These are phyloP conservation scores for Neonectria faginata DNA, from an alignment of 2,329 filamentous ascomycete genomes.

Conservation along the genomic window DNA sequence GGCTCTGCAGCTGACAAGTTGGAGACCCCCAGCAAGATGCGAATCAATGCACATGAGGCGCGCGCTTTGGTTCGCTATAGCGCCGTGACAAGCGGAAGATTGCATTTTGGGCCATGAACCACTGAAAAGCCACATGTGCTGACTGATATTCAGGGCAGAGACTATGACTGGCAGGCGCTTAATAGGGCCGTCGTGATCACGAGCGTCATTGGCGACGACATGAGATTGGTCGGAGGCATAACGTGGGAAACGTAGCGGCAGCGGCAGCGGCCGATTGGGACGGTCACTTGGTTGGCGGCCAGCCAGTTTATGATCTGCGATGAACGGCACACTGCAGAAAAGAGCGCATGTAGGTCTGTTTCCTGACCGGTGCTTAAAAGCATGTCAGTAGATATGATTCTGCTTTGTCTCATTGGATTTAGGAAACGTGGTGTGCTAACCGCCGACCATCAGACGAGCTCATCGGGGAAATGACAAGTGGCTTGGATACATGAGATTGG, in stretches of 20 bases:
- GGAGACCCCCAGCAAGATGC: not conserved
- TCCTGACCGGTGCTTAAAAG: not conserved
- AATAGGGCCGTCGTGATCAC: not conserved
- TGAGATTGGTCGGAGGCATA: conserved; percentile 10
- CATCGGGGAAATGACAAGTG: conserved; percentile 1
- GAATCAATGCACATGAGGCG: conserved; percentile 8
- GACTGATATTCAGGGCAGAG: conserved; percentile 18
- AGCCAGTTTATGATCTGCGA: not conserved
- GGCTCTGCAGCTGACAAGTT: not conserved
- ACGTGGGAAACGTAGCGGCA: conserved; percentile 6
- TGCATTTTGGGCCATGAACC: not conserved
- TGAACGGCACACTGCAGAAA: not conserved
- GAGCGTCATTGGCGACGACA: conserved; percentile 8
- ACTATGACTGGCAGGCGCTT: conserved; percentile 15
- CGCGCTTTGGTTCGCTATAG: conserved; percentile 12
- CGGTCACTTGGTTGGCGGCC: not conserved
- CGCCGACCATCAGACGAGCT: not conserved
- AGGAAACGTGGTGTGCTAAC: not conserved
- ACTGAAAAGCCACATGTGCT: not conserved
- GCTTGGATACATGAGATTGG: conserved; percentile 5
- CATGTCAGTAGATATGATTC: not conserved
- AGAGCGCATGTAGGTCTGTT: not conserved
- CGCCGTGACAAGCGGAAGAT: conserved; percentile 4
- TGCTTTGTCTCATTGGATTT: not conserved
- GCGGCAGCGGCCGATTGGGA: conserved; percentile 11